Conservation (phyloP, 2,329 filamentous ascomycete genomes). For the Aureobasidium musti region DNA sequence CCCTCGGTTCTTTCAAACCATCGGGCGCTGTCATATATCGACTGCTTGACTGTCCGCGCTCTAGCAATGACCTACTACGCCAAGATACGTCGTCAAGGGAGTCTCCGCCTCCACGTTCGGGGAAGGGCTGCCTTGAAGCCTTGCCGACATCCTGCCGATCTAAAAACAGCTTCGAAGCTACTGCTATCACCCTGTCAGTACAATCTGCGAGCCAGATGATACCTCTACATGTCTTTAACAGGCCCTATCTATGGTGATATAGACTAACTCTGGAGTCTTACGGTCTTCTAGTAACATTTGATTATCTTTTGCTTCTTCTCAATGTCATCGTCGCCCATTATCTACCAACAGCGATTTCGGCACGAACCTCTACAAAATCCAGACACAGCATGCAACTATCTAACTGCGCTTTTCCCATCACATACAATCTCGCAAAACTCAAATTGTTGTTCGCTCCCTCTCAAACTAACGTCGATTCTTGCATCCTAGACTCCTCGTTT, state of each 20-base stretch:
- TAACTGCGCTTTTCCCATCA: background rate
- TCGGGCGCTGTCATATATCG: slow-evolving; percentile 13
- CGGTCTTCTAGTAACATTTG: background rate
- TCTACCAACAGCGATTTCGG: background rate
- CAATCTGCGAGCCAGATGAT: background rate
- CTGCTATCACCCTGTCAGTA: background rate
- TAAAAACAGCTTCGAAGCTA: background rate
- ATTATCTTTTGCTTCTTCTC: background rate
- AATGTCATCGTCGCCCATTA: background rate
- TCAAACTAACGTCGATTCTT: background rate
- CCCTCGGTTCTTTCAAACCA: slow-evolving; percentile 5
- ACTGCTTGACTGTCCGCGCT: slow-evolving; percentile 6
- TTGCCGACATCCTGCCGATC: slow-evolving; percentile 22
- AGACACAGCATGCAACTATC: background rate
- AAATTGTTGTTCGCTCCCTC: background rate
- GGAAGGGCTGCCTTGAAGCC: background rate
- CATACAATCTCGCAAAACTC: background rate
- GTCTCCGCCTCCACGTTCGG: slow-evolving; percentile 22
- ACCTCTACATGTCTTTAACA: background rate
- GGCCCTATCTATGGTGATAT: background rate
- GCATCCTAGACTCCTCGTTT: background rate
- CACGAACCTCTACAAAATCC: background rate
- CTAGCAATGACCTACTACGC: slow-evolving; percentile 13
- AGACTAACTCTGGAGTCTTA: too few species aligned
- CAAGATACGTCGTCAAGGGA: slow-evolving; percentile 22